phyloP scores from a whole-genome alignment of 2,329 filamentous ascomycete genomes.

The Pseudogymnoascus sp. region DNA sequence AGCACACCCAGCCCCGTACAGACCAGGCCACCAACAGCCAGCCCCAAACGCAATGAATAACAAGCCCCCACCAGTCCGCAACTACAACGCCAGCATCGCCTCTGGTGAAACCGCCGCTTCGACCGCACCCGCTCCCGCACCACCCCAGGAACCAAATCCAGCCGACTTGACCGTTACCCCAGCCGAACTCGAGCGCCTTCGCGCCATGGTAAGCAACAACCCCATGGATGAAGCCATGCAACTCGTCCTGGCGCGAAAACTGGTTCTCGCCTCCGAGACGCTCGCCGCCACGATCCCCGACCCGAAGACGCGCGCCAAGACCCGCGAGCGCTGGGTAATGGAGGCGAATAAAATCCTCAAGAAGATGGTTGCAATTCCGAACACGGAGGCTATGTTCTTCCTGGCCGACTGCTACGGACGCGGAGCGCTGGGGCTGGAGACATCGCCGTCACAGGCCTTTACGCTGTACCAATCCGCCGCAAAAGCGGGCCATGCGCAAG shows the following conservation, averaged over 20 bases:
- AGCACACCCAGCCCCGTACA: conserved; percentile 55
- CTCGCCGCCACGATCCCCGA: conserved; percentile 60
- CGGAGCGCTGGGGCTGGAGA: conserved; percentile 68
- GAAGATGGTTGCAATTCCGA: conserved; percentile 68
- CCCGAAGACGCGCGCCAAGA: conserved; percentile 64
- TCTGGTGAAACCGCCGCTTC: neutral
- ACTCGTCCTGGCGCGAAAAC: conserved; percentile 69
- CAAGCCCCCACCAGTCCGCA: conserved; percentile 46
- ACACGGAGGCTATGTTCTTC: conserved; percentile 86
- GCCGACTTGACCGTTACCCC: conserved; percentile 57
- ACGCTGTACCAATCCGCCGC: conserved; percentile 88
- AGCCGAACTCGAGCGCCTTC: conserved; percentile 69
- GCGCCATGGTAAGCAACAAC: conserved; percentile 60
- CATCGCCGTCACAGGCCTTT: conserved; percentile 88
- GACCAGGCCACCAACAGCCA: conserved; percentile 49
- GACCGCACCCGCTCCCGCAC: conserved; percentile 13
- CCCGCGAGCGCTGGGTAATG: conserved; percentile 72
- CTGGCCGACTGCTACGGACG: conserved; percentile 83
- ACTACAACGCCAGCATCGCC: conserved; percentile 26
- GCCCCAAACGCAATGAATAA: conserved; percentile 45
- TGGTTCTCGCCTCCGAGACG: conserved; percentile 76
- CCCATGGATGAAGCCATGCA: conserved; percentile 65
- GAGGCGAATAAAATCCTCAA: conserved; percentile 90
- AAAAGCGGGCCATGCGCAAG: conserved; percentile 76
- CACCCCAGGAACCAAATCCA: conserved; percentile 23